Conservation (phyloP, 2,329 filamentous ascomycete species). For the Malbranchea cinnamomea region DNA sequence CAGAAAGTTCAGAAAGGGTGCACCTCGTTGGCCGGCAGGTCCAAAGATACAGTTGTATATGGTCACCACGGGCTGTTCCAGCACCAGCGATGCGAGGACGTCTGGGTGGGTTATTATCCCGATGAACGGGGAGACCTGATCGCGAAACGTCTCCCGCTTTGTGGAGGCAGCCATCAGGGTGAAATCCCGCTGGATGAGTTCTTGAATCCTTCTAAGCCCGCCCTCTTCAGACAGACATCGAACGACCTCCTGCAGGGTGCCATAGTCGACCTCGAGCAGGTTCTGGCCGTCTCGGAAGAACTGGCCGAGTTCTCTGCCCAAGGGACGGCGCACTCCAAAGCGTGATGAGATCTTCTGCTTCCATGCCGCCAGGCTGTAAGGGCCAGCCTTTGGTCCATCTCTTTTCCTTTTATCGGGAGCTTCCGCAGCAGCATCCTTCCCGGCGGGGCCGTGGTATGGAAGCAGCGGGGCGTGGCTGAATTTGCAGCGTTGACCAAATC, state of each 20-base stretch:
- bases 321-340: too few relatives aligned
- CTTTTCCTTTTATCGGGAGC: too few relatives aligned
- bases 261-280: constrained; percentile 14
- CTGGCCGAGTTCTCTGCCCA: constrained; percentile 4
- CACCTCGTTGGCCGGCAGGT: constrained; percentile 22
- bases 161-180: constrained; percentile 7
- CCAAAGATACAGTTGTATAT: constrained; percentile 33
- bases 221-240: constrained; percentile 16
- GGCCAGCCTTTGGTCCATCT: too few relatives aligned
- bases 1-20: constrained; percentile 20
- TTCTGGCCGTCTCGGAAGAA: constrained; percentile 16
- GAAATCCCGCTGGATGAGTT: constrained; percentile 14
- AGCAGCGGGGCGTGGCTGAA: too few relatives aligned
- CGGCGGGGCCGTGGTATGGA: too few relatives aligned
- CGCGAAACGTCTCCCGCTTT: constrained; percentile 11
- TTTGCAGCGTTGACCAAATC: too few relatives aligned
- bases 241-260: constrained; percentile 17
- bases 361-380: too few relatives aligned
- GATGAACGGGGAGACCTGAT: constrained; percentile 27
- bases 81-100: constrained; percentile 26
- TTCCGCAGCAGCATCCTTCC: too few relatives aligned
- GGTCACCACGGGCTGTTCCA: constrained; percentile 28
- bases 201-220: constrained; percentile 17
- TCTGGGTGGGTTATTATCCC: constrained; percentile 26
- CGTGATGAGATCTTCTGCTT: too few relatives aligned